A percentile compares a stretch with the other conserved stretches of the same genome.
phyloP scores from a whole-genome alignment of 768 basidiomycete genomes.

The Lactarius indigo region DNA sequence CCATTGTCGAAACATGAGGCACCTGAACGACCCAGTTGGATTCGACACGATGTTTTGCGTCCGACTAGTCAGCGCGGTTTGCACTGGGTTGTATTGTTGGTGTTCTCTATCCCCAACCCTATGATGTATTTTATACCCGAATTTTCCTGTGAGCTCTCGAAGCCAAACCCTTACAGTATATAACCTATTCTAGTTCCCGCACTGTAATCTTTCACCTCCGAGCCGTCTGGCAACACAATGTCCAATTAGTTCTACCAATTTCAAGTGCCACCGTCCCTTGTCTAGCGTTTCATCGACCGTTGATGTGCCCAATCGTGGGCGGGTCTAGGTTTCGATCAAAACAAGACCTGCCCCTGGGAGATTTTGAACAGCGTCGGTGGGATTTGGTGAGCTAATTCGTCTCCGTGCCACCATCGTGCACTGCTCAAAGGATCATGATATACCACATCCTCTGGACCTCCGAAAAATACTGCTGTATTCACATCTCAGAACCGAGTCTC shows the following conservation, averaged over 20 bases:
- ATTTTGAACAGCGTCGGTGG: slow-evolving; percentile 64
- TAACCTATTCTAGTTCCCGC: background rate
- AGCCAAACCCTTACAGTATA: background rate
- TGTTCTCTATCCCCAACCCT: background rate
- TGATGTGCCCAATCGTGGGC: slow-evolving; percentile 41
- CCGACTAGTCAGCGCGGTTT: background rate
- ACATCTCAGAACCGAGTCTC: slow-evolving; percentile 50
- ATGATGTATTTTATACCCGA: background rate
- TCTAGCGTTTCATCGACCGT: background rate
- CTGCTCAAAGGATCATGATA: no score
- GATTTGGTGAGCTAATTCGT: slow-evolving; percentile 42
- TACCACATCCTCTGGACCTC: slow-evolving; percentile 41
- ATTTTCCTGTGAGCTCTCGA: background rate
- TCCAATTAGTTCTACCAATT: slow-evolving; percentile 7
- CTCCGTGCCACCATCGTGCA: background rate
- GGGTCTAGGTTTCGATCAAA: slow-evolving; percentile 53
- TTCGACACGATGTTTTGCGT: background rate
- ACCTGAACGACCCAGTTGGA: background rate
- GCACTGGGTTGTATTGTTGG: background rate
- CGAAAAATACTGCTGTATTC: slow-evolving; percentile 57
- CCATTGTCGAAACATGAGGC: background rate
- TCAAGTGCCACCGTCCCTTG: background rate
- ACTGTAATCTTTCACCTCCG: background rate
- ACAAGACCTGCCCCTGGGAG: slow-evolving; percentile 46
- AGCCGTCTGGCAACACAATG: background rate